Evolutionary conservation across 768 basidiomycete species (phyloP).

Genomic region (Leccinellum albellum): DNA sequence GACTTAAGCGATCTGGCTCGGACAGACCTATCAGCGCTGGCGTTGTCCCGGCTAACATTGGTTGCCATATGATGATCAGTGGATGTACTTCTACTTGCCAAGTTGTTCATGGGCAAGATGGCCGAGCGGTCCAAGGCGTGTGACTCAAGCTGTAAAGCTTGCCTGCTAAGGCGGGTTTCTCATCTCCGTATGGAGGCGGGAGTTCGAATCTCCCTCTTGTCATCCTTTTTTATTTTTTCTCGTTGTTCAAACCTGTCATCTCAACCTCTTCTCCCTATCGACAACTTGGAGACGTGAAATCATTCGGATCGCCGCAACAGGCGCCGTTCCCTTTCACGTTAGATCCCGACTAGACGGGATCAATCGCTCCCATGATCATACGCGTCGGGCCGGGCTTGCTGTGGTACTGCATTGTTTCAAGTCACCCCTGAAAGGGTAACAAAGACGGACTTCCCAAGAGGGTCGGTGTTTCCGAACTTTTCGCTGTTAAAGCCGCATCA

Average conservation of each 20-base stretch:
- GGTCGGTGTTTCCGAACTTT: slow-evolving; percentile 12
- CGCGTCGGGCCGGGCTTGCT: slow-evolving; percentile 12
- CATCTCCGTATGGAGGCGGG: slow-evolving; percentile 32
- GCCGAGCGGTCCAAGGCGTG: slow-evolving; percentile 63
- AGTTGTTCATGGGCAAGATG: slow-evolving; percentile 41
- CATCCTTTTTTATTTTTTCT: slow-evolving; percentile 14
- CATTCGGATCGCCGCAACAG: not conserved
- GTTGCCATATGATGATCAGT: too few species aligned
- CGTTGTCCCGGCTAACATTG: not conserved
- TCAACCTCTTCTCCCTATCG: not conserved
- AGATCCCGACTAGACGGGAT: slow-evolving; percentile 33
- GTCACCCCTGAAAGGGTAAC: slow-evolving; percentile 10
- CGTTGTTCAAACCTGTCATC: not conserved
- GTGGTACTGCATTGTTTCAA: slow-evolving; percentile 22
- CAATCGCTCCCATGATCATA: slow-evolving; percentile 38
- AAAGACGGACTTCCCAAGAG: slow-evolving; percentile 31
- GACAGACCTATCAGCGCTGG: not conserved
- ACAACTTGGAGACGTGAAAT: not conserved
- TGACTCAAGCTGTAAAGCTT: slow-evolving; percentile 48
- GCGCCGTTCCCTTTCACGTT: slow-evolving; percentile 14
- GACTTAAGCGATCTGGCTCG: not conserved
- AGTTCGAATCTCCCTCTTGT: slow-evolving; percentile 36
- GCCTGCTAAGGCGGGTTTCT: slow-evolving; percentile 28
- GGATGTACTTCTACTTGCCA: too few species aligned
- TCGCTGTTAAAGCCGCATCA: not conserved